These are phyloP conservation scores for Rhododendron williamsianum DNA, from an alignment of 148 eudicot species.

Conservation along the genomic window DNA sequence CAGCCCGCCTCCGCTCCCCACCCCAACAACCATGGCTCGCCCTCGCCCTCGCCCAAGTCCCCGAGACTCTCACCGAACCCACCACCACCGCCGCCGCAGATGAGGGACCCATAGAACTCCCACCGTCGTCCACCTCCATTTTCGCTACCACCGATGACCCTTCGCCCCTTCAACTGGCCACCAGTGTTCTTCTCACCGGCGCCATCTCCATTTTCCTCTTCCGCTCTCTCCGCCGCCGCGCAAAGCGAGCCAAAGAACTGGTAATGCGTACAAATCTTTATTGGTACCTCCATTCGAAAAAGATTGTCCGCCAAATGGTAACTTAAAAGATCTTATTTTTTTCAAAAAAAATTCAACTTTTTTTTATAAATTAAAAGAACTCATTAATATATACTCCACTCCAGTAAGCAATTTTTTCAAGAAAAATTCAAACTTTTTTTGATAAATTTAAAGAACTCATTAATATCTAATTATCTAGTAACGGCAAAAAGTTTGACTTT, in stretches of 20 bases:
- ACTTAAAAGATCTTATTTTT: no score
- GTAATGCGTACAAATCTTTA: constrained; percentile 19
- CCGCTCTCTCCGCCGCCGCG: constrained; percentile 81
- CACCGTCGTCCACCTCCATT: constrained; percentile 51
- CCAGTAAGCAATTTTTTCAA: no score
- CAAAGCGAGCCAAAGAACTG: constrained; percentile 73
- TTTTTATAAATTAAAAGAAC: no score
- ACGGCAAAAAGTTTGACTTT: no score
- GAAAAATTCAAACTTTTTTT: no score
- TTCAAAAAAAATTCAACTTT: no score
- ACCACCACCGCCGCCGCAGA: constrained; percentile 20
- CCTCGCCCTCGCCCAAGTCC: constrained; percentile 22
- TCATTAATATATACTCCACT: no score
- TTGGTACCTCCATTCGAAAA: neutral
- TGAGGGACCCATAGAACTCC: constrained; percentile 70
- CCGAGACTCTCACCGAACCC: constrained; percentile 19
- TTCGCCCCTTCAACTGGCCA: constrained; percentile 60
- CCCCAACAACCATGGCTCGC: constrained; percentile 35
- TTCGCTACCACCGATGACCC: constrained; percentile 70
- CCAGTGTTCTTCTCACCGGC: constrained; percentile 89
- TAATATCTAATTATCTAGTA: no score
- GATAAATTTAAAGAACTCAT: no score
- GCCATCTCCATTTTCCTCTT: constrained; percentile 83
- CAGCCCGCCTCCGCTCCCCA: constrained; percentile 24
- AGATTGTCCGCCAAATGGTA: neutral